Evolutionary conservation across 2,329 filamentous ascomycete species (phyloP), one percentile per base, ranked within the genome.

Genomic region (Didymella pomorum): DNA sequence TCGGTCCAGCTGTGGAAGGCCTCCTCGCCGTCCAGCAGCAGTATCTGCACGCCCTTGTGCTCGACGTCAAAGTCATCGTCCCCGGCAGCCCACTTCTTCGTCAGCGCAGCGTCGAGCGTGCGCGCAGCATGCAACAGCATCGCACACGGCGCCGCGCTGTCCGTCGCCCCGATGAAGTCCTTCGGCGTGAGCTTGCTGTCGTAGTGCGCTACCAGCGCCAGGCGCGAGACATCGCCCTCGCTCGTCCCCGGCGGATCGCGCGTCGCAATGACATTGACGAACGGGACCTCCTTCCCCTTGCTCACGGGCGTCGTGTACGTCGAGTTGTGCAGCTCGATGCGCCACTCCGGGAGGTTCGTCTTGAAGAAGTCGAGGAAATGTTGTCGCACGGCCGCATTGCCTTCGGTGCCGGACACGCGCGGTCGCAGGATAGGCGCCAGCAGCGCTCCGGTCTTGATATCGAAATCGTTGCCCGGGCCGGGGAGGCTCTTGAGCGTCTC

Each of bases 1-100:
- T 85, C 85, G 0, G 88, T 90, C 95, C 95, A 99, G 3, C 78
- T 78, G 26, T 86, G 79, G 78, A 96, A 99, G 0, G 95, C 93
- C 78, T 99, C 95, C 79, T 99, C 95, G 14, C 95, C 95, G 71
- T 99, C 95, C 18, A 99, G 80, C 59, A 99, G 84, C 28, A 99
- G 67, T 42, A 99, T 91, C 79, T 99, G 95, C 46, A 99, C 84
- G 2, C 95, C 95, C 68, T 87, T 88, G 65, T 90, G 86, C 60
- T 89, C 90, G 33, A 93, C 91, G 11, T 69, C 61, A 14, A 70
- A 61, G 23, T 94, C 76, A 4, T 69, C 68, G 12, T 59, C 60
- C 1, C 81, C 83, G 11, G 82, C 82, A n/a, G 85, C 84, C 93
- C 95, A 98, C 76, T 93, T 96, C 73, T 84, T 85, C n/a, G 89